A percentile compares a stretch with the other conserved stretches of the same genome.
These are phyloP conservation scores for Pleodorina starrii DNA, from an alignment of 139 green algal genomes.

Conservation along the genomic window DNA sequence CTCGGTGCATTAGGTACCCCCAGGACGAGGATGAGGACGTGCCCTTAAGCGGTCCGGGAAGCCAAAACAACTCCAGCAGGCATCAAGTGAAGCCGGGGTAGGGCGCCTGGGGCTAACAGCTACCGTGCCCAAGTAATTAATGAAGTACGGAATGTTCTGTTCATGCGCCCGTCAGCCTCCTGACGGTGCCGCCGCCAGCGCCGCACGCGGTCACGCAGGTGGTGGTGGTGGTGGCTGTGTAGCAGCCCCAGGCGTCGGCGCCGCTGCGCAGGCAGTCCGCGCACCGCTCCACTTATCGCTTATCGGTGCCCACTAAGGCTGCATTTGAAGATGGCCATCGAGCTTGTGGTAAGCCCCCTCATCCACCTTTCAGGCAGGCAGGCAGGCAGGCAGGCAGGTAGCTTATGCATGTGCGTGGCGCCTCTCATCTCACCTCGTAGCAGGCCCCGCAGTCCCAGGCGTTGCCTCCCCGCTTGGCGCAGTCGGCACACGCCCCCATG, in stretches of 20 bases:
- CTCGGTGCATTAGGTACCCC: no score
- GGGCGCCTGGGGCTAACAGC: no score
- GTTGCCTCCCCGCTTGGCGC: neutral
- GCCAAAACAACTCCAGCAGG: no score
- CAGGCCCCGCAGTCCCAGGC: constrained; percentile 14
- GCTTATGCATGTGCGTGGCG: neutral
- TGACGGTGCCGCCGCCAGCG: no score
- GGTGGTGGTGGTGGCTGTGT: no score
- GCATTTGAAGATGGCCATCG: neutral
- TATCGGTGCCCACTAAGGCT: neutral
- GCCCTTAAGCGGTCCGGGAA: no score
- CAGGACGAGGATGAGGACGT: no score
- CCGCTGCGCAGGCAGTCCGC: neutral
- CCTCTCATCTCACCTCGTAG: neutral
- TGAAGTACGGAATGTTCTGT: no score
- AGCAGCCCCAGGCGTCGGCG: constrained; percentile 2
- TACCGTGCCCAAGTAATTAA: no score
- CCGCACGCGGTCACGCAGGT: neutral
- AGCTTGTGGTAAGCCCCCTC: neutral
- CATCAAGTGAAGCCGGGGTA: no score
- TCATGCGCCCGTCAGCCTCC: no score
- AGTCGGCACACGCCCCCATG: neutral
- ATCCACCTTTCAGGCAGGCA: neutral
- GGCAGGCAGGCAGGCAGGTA: neutral
- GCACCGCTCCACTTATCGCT: constrained; percentile 17